Evolutionary conservation across 768 basidiomycete species (phyloP).

Genomic region (Baorangia bicolor): DNA sequence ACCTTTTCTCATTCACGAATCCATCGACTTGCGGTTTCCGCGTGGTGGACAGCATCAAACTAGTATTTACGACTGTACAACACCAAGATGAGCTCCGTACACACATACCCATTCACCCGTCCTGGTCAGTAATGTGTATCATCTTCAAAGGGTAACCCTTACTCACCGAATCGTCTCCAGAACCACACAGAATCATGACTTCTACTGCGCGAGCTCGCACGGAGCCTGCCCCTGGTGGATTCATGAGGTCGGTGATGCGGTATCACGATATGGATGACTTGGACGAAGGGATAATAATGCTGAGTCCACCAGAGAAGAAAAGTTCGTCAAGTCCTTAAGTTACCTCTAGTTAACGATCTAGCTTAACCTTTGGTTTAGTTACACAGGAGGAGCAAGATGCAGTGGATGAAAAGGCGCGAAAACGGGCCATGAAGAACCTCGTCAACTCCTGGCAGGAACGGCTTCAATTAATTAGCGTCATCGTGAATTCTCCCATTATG

Average conservation of each 20-base stretch:
- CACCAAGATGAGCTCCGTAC: constrained; percentile 12
- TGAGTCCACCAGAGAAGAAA: constrained; percentile 11
- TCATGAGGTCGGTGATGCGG: constrained; percentile 24
- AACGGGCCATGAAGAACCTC: constrained; percentile 48
- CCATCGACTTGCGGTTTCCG: constrained; percentile 1
- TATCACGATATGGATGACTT: constrained; percentile 4
- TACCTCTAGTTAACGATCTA: background rate
- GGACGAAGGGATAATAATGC: constrained; percentile 14
- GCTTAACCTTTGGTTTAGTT: constrained; percentile 23
- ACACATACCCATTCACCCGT: constrained; percentile 10
- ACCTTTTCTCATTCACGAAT: background rate
- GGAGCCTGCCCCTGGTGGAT: constrained; percentile 16
- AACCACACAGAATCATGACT: constrained; percentile 13
- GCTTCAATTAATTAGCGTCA: constrained; percentile 58
- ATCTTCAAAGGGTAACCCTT: background rate
- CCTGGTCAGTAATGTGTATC: background rate
- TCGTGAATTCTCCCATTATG: constrained; percentile 38
- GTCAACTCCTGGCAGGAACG: constrained; percentile 64
- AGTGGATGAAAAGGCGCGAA: constrained; percentile 44
- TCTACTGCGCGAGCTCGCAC: constrained; percentile 14
- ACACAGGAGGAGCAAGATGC: constrained; percentile 52
- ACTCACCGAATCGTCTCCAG: constrained; percentile 6
- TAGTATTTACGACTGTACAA: background rate
- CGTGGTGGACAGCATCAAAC: background rate
- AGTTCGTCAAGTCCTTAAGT: constrained; percentile 10